Conservation (phyloP, 257 asterid species). For the Nicotiana noctiflora region DNA sequence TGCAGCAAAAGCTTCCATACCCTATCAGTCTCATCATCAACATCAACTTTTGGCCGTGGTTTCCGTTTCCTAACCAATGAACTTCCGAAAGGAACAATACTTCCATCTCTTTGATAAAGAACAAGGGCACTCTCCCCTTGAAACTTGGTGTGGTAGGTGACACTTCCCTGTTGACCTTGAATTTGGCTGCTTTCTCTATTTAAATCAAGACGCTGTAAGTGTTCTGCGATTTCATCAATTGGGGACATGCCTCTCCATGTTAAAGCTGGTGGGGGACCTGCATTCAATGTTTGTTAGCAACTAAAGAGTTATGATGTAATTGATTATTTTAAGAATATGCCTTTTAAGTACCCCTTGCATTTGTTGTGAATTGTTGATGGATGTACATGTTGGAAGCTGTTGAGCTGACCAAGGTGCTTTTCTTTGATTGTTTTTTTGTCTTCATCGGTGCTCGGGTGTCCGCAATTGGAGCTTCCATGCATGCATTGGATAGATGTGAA, state of each 20-base stretch:
- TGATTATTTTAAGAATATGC: neutral
- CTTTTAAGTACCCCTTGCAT: conserved; percentile 30
- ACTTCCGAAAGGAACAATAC: conserved; percentile 50
- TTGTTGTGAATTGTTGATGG: conserved; percentile 25
- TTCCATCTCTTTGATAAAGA: conserved; percentile 60
- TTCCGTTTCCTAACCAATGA: conserved; percentile 41
- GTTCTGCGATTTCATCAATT: conserved; percentile 47
- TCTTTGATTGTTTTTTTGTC: conserved; percentile 56
- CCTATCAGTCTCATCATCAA: conserved; percentile 43
- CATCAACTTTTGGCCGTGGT: conserved; percentile 59
- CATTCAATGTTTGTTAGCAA: conserved; percentile 14
- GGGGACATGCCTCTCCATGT: conserved; percentile 38
- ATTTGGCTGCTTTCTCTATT: conserved; percentile 31
- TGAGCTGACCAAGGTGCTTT: conserved; percentile 32
- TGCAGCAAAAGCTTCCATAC: conserved; percentile 53
- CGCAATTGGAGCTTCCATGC: conserved; percentile 49
- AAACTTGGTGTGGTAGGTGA: conserved; percentile 24
- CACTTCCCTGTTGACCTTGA: conserved; percentile 27
- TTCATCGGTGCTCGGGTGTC: conserved; percentile 26
- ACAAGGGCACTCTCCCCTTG: conserved; percentile 53
- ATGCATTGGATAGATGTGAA: conserved; percentile 31
- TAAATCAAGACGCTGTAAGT: conserved; percentile 43
- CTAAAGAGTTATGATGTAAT: neutral
- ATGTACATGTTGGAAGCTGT: conserved; percentile 25
- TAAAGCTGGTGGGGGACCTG: conserved; percentile 56